Conservation (phyloP, 208 protist genomes). For the Leishmania turanica region DNA sequence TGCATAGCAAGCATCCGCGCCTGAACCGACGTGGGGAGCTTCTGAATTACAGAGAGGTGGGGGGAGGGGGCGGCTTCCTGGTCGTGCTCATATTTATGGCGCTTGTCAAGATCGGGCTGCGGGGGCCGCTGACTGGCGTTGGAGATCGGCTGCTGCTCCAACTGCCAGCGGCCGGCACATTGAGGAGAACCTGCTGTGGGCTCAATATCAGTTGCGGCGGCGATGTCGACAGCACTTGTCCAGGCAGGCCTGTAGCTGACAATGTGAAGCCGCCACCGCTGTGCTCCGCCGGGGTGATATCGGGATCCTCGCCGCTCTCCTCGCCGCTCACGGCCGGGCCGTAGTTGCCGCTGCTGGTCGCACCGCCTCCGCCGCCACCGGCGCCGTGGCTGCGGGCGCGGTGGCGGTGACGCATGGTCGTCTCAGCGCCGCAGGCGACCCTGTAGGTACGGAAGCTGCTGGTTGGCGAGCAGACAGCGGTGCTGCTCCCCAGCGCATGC, state of each 20-base stretch:
- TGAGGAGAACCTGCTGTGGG: not conserved
- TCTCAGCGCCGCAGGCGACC: not conserved
- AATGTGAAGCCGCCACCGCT: conserved; percentile 2
- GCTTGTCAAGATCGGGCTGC: not conserved
- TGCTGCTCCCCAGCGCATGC: not conserved
- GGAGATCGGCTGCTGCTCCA: conserved; percentile 12
- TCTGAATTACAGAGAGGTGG: not conserved
- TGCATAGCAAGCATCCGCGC: not conserved
- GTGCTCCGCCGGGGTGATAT: conserved; percentile 1
- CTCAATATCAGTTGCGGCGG: not conserved
- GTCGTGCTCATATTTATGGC: not conserved
- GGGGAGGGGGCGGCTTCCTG: not conserved
- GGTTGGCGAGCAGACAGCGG: not conserved
- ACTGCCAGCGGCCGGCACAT: not conserved
- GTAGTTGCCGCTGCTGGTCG: not conserved
- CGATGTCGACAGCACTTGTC: not conserved
- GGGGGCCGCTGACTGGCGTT: conserved; percentile 11
- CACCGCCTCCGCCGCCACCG: not conserved
- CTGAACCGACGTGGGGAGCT: not conserved
- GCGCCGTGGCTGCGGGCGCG: conserved; percentile 23
- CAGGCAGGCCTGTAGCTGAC: not conserved
- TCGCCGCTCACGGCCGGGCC: conserved; percentile 10
- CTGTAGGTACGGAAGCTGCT: conserved; percentile 15
- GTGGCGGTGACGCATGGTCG: conserved; percentile 22
- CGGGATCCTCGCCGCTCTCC: conserved; percentile 24